phyloP scores from a whole-genome alignment of 768 basidiomycete species.

The Boletus patriciae region DNA sequence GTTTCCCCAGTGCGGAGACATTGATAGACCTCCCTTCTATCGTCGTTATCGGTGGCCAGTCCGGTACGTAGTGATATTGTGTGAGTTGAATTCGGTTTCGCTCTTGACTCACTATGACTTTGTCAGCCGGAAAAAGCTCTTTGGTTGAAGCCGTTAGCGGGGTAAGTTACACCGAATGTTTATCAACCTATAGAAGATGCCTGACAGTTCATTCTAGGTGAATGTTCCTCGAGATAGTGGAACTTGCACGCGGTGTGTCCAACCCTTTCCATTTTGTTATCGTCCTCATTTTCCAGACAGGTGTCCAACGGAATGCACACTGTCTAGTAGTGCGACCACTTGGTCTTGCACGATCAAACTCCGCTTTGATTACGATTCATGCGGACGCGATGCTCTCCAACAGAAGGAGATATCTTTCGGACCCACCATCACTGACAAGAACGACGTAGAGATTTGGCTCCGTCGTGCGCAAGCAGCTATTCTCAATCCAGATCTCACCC shows the following conservation, averaged over 20 bases:
- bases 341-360: slow-evolving; percentile 51
- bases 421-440: slow-evolving; percentile 28
- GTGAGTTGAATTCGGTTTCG: not conserved
- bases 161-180: slow-evolving; percentile 32
- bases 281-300: slow-evolving; percentile 26
- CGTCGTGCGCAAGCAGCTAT: slow-evolving; percentile 50
- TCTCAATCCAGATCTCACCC: slow-evolving; percentile 29
- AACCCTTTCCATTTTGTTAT: not conserved
- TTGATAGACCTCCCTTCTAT: slow-evolving; percentile 50
- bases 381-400: slow-evolving; percentile 23
- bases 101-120: not conserved
- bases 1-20: slow-evolving; percentile 35
- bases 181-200: not conserved
- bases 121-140: slow-evolving; percentile 57
- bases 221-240: slow-evolving; percentile 62
- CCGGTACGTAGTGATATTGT: slow-evolving; percentile 36
- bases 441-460: slow-evolving; percentile 41
- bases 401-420: slow-evolving; percentile 30
- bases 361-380: slow-evolving; percentile 32
- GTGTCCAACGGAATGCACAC: slow-evolving; percentile 54
- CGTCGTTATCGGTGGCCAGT: slow-evolving; percentile 57
- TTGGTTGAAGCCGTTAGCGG: slow-evolving; percentile 58
- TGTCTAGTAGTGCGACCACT: slow-evolving; percentile 38
- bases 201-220: slow-evolving; percentile 39
- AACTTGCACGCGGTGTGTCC: slow-evolving; percentile 53